Evolutionary conservation across 257 asterid species (phyloP), one percentile per base, ranked within the genome.

Genomic region (Anisodus tanguticus): DNA sequence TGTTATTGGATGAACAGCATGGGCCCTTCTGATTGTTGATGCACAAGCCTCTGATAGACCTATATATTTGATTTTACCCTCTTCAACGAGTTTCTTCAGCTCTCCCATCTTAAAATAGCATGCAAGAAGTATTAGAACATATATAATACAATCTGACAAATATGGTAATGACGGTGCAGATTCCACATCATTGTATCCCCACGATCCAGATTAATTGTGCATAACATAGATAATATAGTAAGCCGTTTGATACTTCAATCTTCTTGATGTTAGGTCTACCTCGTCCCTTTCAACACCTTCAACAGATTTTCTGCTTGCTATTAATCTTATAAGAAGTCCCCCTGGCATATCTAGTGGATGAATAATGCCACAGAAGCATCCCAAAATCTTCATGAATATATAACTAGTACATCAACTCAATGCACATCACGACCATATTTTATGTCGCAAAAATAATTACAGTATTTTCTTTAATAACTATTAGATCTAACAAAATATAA

Each of bases 21-120:
- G 90, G 45, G 90, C 90, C 85, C 90, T 88, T 72, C 89, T 82
- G 60, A 86, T 84, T 81, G 90, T 88, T 16, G 86, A 85, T 9
- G 88, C 80, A 6, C 81, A 83, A 22, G 88, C 88, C 86, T 88
- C 90, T 3, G 90, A 88, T 37, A 88, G 82, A 67, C 90, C 90
- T 64, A 88, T 80, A 31, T 84, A 77, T 68, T 86, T 88, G 15
- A 88, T 51, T 82, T 88, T 88, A 2, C 88, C 90, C 87, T 88
- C 90, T 77, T 88, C 88, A 83, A 88, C 87, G 6, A 85, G 83
- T 62, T 85, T 84, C 83, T 88, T 88, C 49, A 88, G 47, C 19
- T 80, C 90, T 57, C 88, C 84, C 84, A 85, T 76, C 90, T 87
- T 53, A 57, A 37, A 72, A 66, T 3, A 35, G 2, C 0, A 77